Evolutionary conservation across 306 rosid species (phyloP), one percentile per base, ranked within the genome.

Genomic region (Casuarina equisetifolia): DNA sequence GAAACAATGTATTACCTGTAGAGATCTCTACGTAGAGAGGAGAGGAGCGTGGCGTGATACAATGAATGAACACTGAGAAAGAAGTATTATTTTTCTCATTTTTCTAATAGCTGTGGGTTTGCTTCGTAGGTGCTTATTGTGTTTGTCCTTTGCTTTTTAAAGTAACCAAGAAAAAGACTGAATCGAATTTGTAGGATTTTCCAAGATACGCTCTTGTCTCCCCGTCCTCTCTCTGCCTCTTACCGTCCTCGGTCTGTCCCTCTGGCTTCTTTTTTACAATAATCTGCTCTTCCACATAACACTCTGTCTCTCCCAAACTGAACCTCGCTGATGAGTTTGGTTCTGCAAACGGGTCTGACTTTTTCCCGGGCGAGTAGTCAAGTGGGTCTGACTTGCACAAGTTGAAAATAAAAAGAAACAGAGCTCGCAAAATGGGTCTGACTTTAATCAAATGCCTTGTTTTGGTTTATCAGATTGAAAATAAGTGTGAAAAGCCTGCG

Each of bases 171-270:
- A 52, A 64, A 66, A 51, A 73, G 82, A 86, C 82, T 74, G 73
- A 85, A 89, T 85, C 92, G 88, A 89, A 82, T 86, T 85, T 90
- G 67, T 76, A 69, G 79, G 92, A 88, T 94, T 92, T 92, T 88
- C 86, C 80, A 69, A 81, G 97, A 92, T 89, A 89, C 90, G 90
- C 85, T 86, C 70, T 80, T 90, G 89, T 91, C 96, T 80, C 86
- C 88, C 52, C 46, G 76, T 64, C 82, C 70, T 75, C 57, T 75
- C 84, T 75, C 67, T 52, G 20, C 50, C 54, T 52, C 71, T 36
- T 42, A 51, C 8, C 40, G 13, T 3, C 45, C 74, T 19, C 19
- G 35, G 61, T 32, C 76, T 74, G 50, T 69, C 83, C 43, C 72
- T 68, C 76, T 71, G 45, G 75, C 75, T 32, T 36, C 44, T 43